phyloP scores from a whole-genome alignment of 1,284 basidiomycete genomes.

The Fistulina hepatica region DNA sequence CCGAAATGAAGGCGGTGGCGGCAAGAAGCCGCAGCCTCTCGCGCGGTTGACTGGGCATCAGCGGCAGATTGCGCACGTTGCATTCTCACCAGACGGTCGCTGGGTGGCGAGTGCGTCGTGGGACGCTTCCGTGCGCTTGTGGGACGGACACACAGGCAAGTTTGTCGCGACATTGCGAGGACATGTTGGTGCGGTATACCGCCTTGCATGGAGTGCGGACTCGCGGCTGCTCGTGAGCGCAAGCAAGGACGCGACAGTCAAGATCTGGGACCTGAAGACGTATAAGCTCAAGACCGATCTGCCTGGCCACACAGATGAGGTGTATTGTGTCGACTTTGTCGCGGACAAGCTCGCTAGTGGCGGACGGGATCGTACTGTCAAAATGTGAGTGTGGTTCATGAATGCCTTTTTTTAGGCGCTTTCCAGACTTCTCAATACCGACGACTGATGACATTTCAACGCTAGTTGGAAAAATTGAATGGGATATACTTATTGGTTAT shows the following conservation, averaged over 20 bases:
- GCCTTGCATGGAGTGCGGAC: conserved; percentile 93
- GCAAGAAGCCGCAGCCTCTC: conserved; percentile 52
- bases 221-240: conserved; percentile 87
- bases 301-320: conserved; percentile 94
- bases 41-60: conserved; percentile 91
- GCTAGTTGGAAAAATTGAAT: conserved; percentile 28
- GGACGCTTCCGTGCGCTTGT: conserved; percentile 87
- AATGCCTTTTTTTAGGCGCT: background rate
- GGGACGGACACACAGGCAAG: conserved; percentile 91
- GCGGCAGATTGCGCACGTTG: conserved; percentile 90
- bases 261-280: conserved; percentile 95
- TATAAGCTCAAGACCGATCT: conserved; percentile 91
- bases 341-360: conserved; percentile 97
- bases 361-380: conserved; percentile 64
- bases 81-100: conserved; percentile 90
- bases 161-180: conserved; percentile 87
- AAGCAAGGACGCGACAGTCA: conserved; percentile 92
- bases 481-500: no score
- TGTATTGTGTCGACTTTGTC: conserved; percentile 97
- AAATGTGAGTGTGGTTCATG: conserved; percentile 49
- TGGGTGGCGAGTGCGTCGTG: conserved; percentile 88
- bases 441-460: background rate
- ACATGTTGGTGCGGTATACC: conserved; percentile 91
- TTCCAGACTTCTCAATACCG: conserved; percentile 1
- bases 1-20: background rate